These are phyloP conservation scores for Cryptococcus sp. DNA, from an alignment of 1,284 basidiomycete species.

Conservation along the genomic window DNA sequence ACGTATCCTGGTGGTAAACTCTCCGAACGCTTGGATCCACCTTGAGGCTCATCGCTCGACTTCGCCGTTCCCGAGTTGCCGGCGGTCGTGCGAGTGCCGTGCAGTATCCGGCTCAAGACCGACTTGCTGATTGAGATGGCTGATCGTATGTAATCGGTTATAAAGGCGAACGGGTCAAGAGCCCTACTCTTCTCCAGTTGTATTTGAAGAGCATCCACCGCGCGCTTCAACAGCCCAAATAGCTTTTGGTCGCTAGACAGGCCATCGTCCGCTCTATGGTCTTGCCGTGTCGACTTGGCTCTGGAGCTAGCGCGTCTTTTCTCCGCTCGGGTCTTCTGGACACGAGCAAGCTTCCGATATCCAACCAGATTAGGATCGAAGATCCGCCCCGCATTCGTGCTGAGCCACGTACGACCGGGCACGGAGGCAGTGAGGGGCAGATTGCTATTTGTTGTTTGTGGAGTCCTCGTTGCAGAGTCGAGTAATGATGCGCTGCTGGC, in stretches of 20 bases:
- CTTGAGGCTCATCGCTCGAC: neutral
- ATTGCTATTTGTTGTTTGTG: constrained; percentile 3
- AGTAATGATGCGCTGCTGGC: neutral
- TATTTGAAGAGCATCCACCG: neutral
- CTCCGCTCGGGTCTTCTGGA: neutral
- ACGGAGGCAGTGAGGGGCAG: constrained; percentile 20
- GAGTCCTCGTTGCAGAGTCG: neutral
- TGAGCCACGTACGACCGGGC: constrained; percentile 35
- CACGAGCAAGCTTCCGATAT: constrained; percentile 24
- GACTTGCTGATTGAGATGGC: neutral
- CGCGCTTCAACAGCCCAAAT: neutral
- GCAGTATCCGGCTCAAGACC: neutral
- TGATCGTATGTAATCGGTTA: neutral
- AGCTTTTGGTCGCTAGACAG: too few species aligned
- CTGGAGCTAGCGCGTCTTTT: neutral
- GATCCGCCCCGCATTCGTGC: constrained; percentile 30
- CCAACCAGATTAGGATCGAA: constrained; percentile 42
- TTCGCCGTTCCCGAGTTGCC: neutral
- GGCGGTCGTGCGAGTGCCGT: neutral
- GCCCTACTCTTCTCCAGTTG: neutral
- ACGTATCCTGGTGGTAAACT: constrained; percentile 29
- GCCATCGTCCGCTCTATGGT: too few species aligned
- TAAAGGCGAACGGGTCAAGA: neutral
- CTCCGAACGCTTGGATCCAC: neutral
- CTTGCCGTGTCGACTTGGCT: too few species aligned